Evolutionary conservation across 1,284 basidiomycete genomes (phyloP).

Genomic region (Phellopilus nigrolimitatus): DNA sequence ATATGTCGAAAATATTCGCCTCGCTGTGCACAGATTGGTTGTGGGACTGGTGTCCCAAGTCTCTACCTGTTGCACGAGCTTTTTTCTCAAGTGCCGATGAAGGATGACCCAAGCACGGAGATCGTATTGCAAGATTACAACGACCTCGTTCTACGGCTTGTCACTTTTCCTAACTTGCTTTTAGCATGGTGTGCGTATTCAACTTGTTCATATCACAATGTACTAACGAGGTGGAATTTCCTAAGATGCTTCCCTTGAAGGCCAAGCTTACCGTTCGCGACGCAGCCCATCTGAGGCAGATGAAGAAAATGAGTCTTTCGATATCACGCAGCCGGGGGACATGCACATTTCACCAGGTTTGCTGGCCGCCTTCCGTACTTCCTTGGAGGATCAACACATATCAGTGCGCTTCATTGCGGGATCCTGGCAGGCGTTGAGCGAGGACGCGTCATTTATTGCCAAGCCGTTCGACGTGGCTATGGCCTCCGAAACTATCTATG

Average conservation of each 20-base stretch:
- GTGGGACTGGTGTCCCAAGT: slow-evolving; percentile 87
- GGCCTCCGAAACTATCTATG: slow-evolving; percentile 93
- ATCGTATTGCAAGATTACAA: slow-evolving; percentile 97
- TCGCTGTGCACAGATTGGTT: slow-evolving; percentile 67
- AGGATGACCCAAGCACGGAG: slow-evolving; percentile 36
- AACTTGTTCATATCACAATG: slow-evolving; percentile 10
- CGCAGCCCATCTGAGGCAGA: slow-evolving; percentile 28
- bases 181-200: slow-evolving; percentile 74
- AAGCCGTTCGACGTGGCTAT: slow-evolving; percentile 66
- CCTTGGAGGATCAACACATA: slow-evolving; percentile 52
- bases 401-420: slow-evolving; percentile 77
- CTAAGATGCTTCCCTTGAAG: slow-evolving; percentile 48
- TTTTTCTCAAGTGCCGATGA: slow-evolving; percentile 36
- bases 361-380: slow-evolving; percentile 56
- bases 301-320: slow-evolving; percentile 26
- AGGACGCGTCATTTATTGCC: slow-evolving; percentile 18
- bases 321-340: slow-evolving; percentile 38
- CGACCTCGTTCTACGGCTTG: slow-evolving; percentile 72
- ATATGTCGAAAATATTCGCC: no score
- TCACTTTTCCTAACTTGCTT: slow-evolving; percentile 86
- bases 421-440: slow-evolving; percentile 55
- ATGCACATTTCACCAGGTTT: slow-evolving; percentile 62
- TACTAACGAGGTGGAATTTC: background rate
- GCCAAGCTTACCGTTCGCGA: slow-evolving; percentile 34
- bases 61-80: slow-evolving; percentile 67